phyloP scores from a whole-genome alignment of 768 basidiomycete species.

The Pleurotus giganteus region DNA sequence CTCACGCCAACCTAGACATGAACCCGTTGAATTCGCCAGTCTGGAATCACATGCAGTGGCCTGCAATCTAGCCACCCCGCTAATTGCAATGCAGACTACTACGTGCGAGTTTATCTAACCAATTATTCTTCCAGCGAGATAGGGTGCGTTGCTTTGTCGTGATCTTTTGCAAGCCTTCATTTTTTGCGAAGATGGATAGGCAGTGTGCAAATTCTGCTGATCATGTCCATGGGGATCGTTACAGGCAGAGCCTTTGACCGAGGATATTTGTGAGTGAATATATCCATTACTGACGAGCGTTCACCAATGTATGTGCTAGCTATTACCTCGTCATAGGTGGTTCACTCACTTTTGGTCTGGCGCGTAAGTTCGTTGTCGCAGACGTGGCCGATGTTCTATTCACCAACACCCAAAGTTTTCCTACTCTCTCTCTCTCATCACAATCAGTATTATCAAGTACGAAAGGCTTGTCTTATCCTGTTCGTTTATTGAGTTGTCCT shows the following conservation, averaged over 20 bases:
- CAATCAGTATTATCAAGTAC: conserved; percentile 29
- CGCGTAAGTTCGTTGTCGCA: conserved; percentile 5
- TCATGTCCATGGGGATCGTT: conserved; percentile 41
- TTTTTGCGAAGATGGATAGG: conserved; percentile 37
- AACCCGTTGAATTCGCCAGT: background rate
- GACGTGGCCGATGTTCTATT: background rate
- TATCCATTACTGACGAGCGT: background rate
- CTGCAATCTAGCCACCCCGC: conserved; percentile 1
- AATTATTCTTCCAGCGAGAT: conserved; percentile 34
- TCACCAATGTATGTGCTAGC: conserved; percentile 11
- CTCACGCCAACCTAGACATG: conserved; percentile 21
- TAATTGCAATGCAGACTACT: conserved; percentile 28
- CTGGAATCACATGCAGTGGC: conserved; percentile 4
- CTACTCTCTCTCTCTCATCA: conserved; percentile 28
- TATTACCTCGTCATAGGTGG: conserved; percentile 28
- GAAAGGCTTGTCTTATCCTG: background rate
- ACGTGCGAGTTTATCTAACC: conserved; percentile 36
- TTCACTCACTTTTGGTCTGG: conserved; percentile 24
- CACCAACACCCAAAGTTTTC: conserved; percentile 16
- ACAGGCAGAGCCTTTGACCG: conserved; percentile 49
- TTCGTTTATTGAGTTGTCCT: background rate
- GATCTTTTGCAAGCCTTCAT: conserved; percentile 6
- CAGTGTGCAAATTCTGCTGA: conserved; percentile 45
- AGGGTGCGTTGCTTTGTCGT: conserved; percentile 22
- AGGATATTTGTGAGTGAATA: conserved; percentile 44